Conservation (phyloP, 108 stramenopile genomes). For the Skeletonema menzelii region DNA sequence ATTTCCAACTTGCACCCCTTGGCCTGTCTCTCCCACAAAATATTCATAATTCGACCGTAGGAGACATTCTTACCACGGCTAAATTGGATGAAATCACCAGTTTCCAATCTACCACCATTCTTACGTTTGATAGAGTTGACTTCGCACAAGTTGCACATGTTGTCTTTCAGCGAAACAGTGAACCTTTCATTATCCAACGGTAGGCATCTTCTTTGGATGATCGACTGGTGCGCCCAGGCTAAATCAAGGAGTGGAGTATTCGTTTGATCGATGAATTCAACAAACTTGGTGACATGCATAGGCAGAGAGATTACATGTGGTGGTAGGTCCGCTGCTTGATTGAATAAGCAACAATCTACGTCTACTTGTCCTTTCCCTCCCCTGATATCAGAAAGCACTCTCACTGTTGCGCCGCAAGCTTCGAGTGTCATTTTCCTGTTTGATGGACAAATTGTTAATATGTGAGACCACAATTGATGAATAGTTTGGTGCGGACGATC, state of each 20-base stretch:
- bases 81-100: constrained; percentile 43
- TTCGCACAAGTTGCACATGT: constrained; percentile 12
- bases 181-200: constrained; percentile 15
- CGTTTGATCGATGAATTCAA: constrained; percentile 11
- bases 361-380: constrained; percentile 6
- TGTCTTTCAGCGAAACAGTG: not conserved
- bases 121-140: constrained; percentile 38
- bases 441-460: not conserved
- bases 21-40: constrained; percentile 17
- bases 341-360: constrained; percentile 36
- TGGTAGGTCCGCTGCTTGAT: constrained; percentile 15
- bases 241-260: constrained; percentile 30
- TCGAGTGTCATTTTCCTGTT: constrained; percentile 25
- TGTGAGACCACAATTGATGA: not conserved
- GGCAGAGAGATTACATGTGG: constrained; percentile 34
- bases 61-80: constrained; percentile 21
- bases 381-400: constrained; percentile 6
- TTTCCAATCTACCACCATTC: constrained; percentile 21
- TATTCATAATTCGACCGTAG: constrained; percentile 32
- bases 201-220: constrained; percentile 36
- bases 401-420: constrained; percentile 30
- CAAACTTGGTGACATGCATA: constrained; percentile 25
- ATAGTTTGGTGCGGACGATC: not conserved
- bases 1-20: constrained; percentile 22
- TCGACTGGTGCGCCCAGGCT: constrained; percentile 44